Conservation (phyloP, 1,284 basidiomycete species). For the Rhodotorula sp. region DNA sequence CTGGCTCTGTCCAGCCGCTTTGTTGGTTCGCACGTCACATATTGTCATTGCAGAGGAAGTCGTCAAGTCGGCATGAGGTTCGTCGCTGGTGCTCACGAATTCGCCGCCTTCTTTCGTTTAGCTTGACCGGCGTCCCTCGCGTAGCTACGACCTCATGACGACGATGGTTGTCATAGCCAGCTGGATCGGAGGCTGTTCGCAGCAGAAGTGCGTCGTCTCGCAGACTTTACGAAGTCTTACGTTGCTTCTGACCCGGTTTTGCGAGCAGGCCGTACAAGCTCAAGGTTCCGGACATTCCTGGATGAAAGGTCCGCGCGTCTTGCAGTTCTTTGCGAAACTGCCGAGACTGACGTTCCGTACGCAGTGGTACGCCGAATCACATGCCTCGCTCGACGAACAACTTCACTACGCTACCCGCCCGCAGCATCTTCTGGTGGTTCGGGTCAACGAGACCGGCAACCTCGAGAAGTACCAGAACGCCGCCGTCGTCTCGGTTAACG, state of each 20-base stretch:
- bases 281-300: constrained; percentile 45
- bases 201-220: background rate
- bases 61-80: constrained; percentile 20
- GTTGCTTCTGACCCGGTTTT: constrained; percentile 37
- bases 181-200: constrained; percentile 45
- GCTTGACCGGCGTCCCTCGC: background rate
- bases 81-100: too few species aligned
- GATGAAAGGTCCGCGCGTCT: constrained; percentile 34
- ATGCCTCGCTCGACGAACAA: too few species aligned
- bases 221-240: too few species aligned
- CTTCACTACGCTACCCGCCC: too few species aligned
- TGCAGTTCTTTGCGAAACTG: too few species aligned
- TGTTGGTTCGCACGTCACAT: background rate
- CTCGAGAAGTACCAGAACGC: constrained; percentile 47
- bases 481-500: constrained; percentile 48
- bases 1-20: too few species aligned
- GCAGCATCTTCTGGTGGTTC: constrained; percentile 48
- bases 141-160: constrained; percentile 48
- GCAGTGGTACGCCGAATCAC: too few species aligned
- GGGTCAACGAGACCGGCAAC: constrained; percentile 48
- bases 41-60: background rate
- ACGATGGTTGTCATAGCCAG: constrained; percentile 50
- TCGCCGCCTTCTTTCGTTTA: background rate
- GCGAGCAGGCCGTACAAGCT: constrained; percentile 42
- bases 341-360: too few species aligned